Conservation (phyloP, 768 basidiomycete species). For the Neoboletus brunneissimus region DNA sequence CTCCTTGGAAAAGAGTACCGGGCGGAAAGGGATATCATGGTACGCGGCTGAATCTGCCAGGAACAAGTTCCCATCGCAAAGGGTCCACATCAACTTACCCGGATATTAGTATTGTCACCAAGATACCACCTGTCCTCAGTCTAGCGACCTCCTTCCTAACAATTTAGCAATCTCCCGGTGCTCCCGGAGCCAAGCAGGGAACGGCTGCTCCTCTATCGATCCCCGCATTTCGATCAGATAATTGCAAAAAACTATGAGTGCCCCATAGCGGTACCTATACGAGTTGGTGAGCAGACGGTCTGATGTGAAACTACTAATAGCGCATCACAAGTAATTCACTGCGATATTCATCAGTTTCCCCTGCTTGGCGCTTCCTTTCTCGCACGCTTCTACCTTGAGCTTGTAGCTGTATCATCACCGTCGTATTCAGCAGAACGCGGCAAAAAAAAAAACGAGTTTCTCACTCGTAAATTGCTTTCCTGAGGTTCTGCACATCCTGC, state of each 20-base stretch:
- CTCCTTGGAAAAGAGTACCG: background rate
- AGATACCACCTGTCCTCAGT: conserved; percentile 36
- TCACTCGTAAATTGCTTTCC: conserved; percentile 93
- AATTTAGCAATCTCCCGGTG: conserved; percentile 82
- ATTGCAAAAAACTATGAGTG: conserved; percentile 91
- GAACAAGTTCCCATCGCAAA: conserved; percentile 4
- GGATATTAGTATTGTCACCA: background rate
- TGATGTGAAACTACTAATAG: conserved; percentile 8
- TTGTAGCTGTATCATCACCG: conserved; percentile 63
- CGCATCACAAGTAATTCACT: conserved; percentile 80
- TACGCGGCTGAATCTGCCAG: background rate
- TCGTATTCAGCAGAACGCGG: conserved; percentile 1
- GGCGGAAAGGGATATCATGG: background rate
- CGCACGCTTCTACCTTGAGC: conserved; percentile 80
- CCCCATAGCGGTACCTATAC: conserved; percentile 79
- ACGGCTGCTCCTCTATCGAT: conserved; percentile 47
- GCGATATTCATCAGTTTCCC: conserved; percentile 70
- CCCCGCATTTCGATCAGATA: conserved; percentile 76
- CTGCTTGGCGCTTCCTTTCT: conserved; percentile 75
- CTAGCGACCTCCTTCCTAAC: conserved; percentile 65
- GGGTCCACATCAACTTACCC: background rate
- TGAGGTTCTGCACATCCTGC: conserved; percentile 96
- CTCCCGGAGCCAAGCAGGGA: conserved; percentile 80
- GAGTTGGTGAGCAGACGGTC: conserved; percentile 5
- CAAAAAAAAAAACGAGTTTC: conserved; percentile 25